A percentile compares a stretch with the other conserved stretches of the same genome.
Conservation (phyloP, 2,329 filamentous ascomycete genomes). For the Clonostachys rosea region DNA sequence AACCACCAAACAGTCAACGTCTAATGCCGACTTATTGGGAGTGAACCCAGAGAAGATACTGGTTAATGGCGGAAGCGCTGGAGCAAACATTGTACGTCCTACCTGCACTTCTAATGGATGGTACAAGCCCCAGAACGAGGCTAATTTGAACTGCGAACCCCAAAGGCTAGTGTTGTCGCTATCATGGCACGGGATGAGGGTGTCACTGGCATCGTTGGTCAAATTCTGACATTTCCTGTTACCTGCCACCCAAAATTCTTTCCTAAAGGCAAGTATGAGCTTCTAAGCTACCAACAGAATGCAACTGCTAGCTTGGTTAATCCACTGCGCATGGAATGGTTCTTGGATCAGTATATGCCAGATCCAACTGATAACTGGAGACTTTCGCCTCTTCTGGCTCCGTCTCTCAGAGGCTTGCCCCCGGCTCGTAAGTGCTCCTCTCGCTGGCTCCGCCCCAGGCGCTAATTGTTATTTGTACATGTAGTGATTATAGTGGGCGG, state of each 20-base stretch:
- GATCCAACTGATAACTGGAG: slow-evolving; percentile 14
- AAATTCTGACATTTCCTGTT: slow-evolving; percentile 25
- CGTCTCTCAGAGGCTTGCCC: slow-evolving; percentile 19
- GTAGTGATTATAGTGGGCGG: slow-evolving; percentile 27
- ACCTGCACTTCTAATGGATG: neutral
- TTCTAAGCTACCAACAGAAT: slow-evolving; percentile 26
- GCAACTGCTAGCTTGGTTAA: slow-evolving; percentile 19
- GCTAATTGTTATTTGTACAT: neutral
- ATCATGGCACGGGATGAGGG: slow-evolving; percentile 20
- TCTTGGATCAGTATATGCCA: slow-evolving; percentile 23
- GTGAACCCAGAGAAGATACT: slow-evolving; percentile 25
- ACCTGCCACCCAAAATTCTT: slow-evolving; percentile 28
- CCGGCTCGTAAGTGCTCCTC: slow-evolving; percentile 15
- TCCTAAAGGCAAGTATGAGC: slow-evolving; percentile 22
- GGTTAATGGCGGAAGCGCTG: slow-evolving; percentile 26
- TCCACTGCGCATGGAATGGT: slow-evolving; percentile 21
- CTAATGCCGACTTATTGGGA: slow-evolving; percentile 18
- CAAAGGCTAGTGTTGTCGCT: slow-evolving; percentile 17
- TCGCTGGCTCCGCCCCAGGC: neutral
- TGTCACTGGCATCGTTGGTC: slow-evolving; percentile 21
- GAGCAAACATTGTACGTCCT: slow-evolving; percentile 21
- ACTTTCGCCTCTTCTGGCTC: slow-evolving; percentile 24
- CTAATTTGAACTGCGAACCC: neutral
- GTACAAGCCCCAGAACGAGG: neutral
- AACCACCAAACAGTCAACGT: slow-evolving; percentile 13